phyloP scores from a whole-genome alignment of 2,329 filamentous ascomycete species.

The Nannizzia gypsea region DNA sequence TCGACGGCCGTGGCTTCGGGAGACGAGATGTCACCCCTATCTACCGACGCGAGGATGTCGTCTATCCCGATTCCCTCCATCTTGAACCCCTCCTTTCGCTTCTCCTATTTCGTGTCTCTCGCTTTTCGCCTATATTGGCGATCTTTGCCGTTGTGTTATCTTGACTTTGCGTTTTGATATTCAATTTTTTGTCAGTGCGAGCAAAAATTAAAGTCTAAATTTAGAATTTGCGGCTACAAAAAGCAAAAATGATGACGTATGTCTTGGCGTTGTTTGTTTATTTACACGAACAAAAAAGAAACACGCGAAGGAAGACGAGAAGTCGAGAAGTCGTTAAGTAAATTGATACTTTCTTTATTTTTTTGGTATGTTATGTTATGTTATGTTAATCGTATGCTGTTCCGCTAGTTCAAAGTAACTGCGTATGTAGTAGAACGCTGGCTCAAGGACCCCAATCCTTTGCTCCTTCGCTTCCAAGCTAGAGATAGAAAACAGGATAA shows the following conservation, averaged over 20 bases:
- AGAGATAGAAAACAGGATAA: not conserved
- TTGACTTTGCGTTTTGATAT: not conserved
- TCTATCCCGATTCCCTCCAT: constrained; percentile 63
- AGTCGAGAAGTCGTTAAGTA: not conserved
- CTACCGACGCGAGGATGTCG: constrained; percentile 65
- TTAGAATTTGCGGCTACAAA: not conserved
- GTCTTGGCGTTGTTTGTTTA: not conserved
- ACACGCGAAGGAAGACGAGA: not conserved
- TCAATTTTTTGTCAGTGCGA: not conserved
- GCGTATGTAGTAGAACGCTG: not conserved
- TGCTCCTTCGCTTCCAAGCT: not conserved
- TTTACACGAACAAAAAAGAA: not conserved
- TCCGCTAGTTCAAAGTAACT: no score
- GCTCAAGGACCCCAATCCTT: not conserved
- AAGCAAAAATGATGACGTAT: not conserved
- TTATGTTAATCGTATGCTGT: not conserved
- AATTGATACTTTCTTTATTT: not conserved
- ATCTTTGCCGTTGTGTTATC: not conserved
- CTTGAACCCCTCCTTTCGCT: not conserved
- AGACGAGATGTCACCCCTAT: constrained; percentile 38
- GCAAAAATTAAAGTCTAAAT: not conserved
- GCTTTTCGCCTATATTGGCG: not conserved
- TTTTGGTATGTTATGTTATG: not conserved
- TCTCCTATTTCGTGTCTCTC: not conserved
- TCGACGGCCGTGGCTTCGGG: constrained; percentile 43